These are phyloP conservation scores for Yarrowia porcina DNA, from an alignment of 805 yeast genomes.

Conservation along the genomic window DNA sequence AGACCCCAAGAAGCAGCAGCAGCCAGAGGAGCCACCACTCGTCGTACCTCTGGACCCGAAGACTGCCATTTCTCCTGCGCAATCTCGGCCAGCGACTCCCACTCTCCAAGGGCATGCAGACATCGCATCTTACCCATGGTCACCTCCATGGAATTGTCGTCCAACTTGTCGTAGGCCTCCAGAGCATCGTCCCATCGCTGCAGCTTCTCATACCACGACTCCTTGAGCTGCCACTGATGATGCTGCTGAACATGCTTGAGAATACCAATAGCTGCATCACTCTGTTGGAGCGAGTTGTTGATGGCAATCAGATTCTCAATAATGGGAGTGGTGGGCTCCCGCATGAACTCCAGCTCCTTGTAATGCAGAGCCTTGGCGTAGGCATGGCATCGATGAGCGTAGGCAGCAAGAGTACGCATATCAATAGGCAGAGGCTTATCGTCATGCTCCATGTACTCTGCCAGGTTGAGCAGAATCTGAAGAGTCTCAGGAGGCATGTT, in stretches of 20 bases:
- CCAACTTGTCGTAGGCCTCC: conserved; percentile 81
- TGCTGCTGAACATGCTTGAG: conserved; percentile 71
- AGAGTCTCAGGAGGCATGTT: conserved; percentile 94
- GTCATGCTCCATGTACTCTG: conserved; percentile 97
- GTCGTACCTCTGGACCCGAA: conserved; percentile 65
- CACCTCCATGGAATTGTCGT: conserved; percentile 65
- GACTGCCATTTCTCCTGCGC: conserved; percentile 83
- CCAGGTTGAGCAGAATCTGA: conserved; percentile 81
- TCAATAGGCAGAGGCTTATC: conserved; percentile 91
- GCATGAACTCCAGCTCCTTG: conserved; percentile 90
- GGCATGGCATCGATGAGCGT: conserved; percentile 94
- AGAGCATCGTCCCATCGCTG: conserved; percentile 99
- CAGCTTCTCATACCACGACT: conserved; percentile 95
- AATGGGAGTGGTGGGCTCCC: conserved; percentile 86
- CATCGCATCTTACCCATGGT: conserved; percentile 98
- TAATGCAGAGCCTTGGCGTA: conserved; percentile 96
- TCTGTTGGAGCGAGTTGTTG: conserved; percentile 90
- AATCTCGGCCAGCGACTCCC: conserved; percentile 86
- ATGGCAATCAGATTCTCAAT: conserved; percentile 89
- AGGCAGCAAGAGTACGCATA: conserved; percentile 83
- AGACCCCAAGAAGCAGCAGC: conserved; percentile 99
- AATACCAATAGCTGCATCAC: conserved; percentile 97
- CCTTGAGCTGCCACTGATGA: conserved; percentile 72
- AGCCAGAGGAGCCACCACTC: conserved; percentile 92
- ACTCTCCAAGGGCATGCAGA: conserved; percentile 96